phyloP scores from a whole-genome alignment of 768 basidiomycete species.

The Omphalotus guepiniiformis region DNA sequence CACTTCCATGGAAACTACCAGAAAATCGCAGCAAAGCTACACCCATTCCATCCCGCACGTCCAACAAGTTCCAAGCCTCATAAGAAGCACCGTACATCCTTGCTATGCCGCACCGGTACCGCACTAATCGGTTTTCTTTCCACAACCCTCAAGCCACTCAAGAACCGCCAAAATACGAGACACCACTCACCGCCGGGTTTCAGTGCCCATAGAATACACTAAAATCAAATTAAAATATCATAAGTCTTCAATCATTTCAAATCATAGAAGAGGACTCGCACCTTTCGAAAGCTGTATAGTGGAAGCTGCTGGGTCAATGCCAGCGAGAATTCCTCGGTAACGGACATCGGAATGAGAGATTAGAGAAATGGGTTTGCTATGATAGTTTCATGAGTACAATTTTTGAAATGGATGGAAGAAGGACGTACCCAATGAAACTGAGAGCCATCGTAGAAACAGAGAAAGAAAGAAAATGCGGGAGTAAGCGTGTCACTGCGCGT shows the following conservation, averaged over 20 bases:
- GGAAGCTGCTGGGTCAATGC: constrained; percentile 80
- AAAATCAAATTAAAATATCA: constrained; percentile 10
- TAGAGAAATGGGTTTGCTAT: constrained; percentile 83
- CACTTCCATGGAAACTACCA: no score
- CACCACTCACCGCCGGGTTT: constrained; percentile 64
- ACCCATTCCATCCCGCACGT: neutral
- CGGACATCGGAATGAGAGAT: constrained; percentile 90
- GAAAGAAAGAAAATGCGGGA: neutral
- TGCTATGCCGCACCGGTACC: neutral
- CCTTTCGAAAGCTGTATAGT: constrained; percentile 89
- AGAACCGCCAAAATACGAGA: no score
- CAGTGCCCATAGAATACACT: constrained; percentile 90
- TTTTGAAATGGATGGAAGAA: neutral
- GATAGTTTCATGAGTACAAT: constrained; percentile 6
- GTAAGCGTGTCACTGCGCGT: neutral
- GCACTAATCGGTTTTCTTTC: no score
- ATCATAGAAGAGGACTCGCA: no score
- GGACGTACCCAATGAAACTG: constrained; percentile 68
- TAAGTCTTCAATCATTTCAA: neutral
- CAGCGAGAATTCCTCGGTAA: constrained; percentile 82
- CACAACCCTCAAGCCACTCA: no score
- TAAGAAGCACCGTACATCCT: no score
- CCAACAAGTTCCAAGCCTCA: neutral
- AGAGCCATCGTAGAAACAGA: constrained; percentile 46
- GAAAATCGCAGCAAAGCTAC: no score